These are phyloP conservation scores for Kodamaea lidongshanica DNA, from an alignment of 805 yeast species.

Conservation along the genomic window DNA sequence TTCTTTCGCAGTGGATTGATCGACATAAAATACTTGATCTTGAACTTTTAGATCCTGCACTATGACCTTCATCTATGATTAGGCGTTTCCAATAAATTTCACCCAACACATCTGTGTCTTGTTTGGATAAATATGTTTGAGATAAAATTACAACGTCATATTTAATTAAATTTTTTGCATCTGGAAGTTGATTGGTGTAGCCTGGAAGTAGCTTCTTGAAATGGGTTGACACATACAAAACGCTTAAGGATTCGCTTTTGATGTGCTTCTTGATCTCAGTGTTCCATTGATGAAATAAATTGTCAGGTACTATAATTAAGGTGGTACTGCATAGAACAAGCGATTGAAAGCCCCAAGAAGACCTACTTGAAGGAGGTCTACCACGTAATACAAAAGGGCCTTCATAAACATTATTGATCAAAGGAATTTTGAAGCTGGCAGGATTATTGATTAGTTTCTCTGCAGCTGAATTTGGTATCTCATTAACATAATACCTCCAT, in stretches of 20 bases:
- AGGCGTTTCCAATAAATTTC: slow-evolving; percentile 59
- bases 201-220: slow-evolving; percentile 19
- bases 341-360: slow-evolving; percentile 19
- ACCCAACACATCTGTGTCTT: slow-evolving; percentile 29
- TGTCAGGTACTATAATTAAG: slow-evolving; percentile 59
- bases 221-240: slow-evolving; percentile 27
- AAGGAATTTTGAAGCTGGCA: slow-evolving; percentile 39
- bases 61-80: slow-evolving; percentile 73
- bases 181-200: slow-evolving; percentile 18
- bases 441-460: slow-evolving; percentile 31
- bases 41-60: slow-evolving; percentile 48
- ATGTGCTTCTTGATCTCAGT: slow-evolving; percentile 54
- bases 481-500: slow-evolving; percentile 46
- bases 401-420: slow-evolving; percentile 16
- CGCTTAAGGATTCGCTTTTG: slow-evolving; percentile 28
- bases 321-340: slow-evolving; percentile 46
- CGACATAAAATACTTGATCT: slow-evolving; percentile 45
- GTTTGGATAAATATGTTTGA: slow-evolving; percentile 39
- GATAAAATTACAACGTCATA: slow-evolving; percentile 52
- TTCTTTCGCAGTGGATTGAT: slow-evolving; percentile 48
- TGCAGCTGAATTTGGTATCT: slow-evolving; percentile 41
- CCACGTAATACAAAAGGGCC: slow-evolving; percentile 16
- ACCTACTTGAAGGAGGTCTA: slow-evolving; percentile 15
- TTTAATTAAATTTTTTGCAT: slow-evolving; percentile 29
- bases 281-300: slow-evolving; percentile 61